These are phyloP conservation scores for Xylariaceae sp. DNA, from an alignment of 2,329 filamentous ascomycete species.

Conservation along the genomic window DNA sequence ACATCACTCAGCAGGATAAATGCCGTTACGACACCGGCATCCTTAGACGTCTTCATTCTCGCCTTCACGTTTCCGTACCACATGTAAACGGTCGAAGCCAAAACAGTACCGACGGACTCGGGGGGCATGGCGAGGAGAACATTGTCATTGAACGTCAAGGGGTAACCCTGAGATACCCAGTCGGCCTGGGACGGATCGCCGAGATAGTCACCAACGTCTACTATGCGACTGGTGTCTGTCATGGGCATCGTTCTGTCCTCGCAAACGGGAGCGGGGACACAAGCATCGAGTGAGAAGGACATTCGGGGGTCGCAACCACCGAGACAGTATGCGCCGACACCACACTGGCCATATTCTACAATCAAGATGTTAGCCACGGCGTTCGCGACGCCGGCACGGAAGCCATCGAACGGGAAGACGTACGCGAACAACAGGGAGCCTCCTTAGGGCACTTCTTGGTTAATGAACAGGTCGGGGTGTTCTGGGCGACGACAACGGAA, in stretches of 20 bases:
- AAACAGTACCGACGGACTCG: slow-evolving; percentile 77
- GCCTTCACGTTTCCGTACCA: slow-evolving; percentile 96
- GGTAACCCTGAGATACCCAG: slow-evolving; percentile 82
- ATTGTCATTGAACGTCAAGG: slow-evolving; percentile 61
- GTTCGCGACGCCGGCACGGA: too few relatives aligned
- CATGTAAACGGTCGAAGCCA: slow-evolving; percentile 80
- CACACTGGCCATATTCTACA: slow-evolving; percentile 85
- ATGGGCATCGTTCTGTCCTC: slow-evolving; percentile 68
- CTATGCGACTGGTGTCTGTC: slow-evolving; percentile 63
- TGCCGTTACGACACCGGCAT: slow-evolving; percentile 86
- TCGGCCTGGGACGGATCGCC: slow-evolving; percentile 75
- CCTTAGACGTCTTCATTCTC: slow-evolving; percentile 76
- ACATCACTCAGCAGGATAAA: slow-evolving; percentile 95
- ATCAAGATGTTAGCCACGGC: slow-evolving; percentile 5
- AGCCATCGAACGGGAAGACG: slow-evolving; percentile 30
- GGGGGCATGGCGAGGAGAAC: slow-evolving; percentile 85
- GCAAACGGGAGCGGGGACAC: slow-evolving; percentile 79
- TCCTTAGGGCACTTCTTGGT: slow-evolving; percentile 62
- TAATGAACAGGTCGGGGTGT: slow-evolving; percentile 41
- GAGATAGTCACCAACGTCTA: slow-evolving; percentile 73
- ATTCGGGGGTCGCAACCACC: slow-evolving; percentile 88
- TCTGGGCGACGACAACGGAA: slow-evolving; percentile 34
- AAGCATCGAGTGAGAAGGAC: slow-evolving; percentile 78
- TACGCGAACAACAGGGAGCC: slow-evolving; percentile 75
- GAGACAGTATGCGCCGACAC: slow-evolving; percentile 89